Evolutionary conservation across 179 eudicot genomes (phyloP).

Genomic region (Silene coronaria): DNA sequence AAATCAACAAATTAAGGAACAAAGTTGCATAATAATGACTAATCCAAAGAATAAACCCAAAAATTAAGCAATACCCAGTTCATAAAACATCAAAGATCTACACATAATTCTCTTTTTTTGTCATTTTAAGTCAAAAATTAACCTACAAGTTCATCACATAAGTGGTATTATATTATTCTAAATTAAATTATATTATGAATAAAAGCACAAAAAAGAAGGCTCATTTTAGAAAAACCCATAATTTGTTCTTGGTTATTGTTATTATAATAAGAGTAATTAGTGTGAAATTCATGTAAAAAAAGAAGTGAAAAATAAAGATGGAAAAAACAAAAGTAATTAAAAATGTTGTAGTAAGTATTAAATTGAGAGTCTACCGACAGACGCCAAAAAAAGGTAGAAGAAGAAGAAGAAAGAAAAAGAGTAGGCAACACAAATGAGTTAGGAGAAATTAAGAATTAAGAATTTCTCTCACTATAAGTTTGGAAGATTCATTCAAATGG

Average conservation of each 20-base stretch:
- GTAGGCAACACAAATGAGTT: neutral
- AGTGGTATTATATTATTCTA: neutral
- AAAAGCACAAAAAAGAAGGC: neutral
- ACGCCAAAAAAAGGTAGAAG: constrained; percentile 13
- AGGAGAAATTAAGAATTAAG: neutral
- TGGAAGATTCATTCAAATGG: constrained; percentile 38
- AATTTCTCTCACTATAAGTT: constrained; percentile 33
- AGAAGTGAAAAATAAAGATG: neutral
- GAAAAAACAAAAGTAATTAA: neutral
- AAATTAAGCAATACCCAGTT: constrained; percentile 1
- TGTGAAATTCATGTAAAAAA: neutral
- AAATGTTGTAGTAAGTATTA: neutral
- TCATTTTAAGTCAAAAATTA: neutral
- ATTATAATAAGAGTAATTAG: neutral
- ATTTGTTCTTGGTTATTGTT: neutral
- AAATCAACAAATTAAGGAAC: neutral
- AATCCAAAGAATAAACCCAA: constrained; percentile 3
- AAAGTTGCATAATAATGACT: neutral
- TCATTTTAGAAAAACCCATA: neutral
- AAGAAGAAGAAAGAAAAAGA: neutral
- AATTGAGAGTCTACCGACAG: constrained; percentile 26
- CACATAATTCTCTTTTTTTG: neutral
- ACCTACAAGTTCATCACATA: constrained; percentile 1
- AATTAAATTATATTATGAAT: too few relatives aligned
- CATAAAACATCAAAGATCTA: constrained; percentile 25